Conservation (phyloP, 108 stramenopile species). For the Aurantiochytrium sp. region DNA sequence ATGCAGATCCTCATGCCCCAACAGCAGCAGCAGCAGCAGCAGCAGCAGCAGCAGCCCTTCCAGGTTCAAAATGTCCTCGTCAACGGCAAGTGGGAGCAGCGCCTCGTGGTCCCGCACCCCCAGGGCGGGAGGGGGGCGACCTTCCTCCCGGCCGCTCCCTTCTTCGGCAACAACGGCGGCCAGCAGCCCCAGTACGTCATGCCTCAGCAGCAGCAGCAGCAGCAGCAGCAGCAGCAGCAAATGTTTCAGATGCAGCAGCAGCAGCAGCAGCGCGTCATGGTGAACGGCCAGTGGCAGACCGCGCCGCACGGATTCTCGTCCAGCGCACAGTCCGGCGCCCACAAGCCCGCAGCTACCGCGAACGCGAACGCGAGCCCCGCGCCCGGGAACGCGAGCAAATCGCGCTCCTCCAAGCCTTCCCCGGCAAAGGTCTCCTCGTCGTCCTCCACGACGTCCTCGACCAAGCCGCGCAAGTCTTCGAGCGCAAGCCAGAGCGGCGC, state of each 20-base stretch:
- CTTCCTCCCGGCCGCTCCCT: neutral
- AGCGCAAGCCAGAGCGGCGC: neutral
- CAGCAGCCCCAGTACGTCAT: neutral
- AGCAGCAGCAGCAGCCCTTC: neutral
- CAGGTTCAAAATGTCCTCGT: neutral
- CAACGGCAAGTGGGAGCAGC: neutral
- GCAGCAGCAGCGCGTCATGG: neutral
- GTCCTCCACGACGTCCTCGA: neutral
- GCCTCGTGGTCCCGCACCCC: neutral
- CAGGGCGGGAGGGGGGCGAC: neutral
- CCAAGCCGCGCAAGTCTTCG: neutral
- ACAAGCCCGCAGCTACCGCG: no score
- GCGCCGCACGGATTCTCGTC: no score
- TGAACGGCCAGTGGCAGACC: neutral
- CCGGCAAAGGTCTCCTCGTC: neutral
- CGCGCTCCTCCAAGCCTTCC: neutral
- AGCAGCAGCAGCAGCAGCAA: neutral
- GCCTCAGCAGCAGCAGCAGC: neutral
- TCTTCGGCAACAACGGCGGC: neutral
- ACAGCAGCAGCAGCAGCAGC: no score
- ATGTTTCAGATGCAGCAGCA: neutral
- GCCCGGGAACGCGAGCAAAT: neutral
- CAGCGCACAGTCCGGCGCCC: neutral
- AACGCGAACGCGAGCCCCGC: neutral
- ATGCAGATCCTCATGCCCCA: neutral